Conservation (phyloP, 2,329 filamentous ascomycete species). For the Fusarium sp. region DNA sequence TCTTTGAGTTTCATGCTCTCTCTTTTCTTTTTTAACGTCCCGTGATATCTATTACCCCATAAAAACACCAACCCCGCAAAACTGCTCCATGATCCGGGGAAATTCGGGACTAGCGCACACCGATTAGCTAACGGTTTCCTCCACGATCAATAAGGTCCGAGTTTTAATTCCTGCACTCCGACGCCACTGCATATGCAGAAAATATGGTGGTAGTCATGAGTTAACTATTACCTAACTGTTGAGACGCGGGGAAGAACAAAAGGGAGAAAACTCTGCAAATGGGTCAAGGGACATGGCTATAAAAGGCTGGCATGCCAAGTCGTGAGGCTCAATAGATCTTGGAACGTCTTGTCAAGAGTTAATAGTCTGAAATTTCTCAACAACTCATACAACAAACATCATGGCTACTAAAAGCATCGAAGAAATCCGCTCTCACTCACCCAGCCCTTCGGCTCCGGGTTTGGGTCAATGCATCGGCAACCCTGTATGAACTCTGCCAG, state of each 20-base stretch:
- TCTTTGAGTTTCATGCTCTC: background rate
- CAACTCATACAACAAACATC: rapidly evolving
- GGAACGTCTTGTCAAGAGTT: background rate
- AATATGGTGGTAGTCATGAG: background rate
- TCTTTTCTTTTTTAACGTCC: constrained; percentile 1
- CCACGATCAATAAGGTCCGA: background rate
- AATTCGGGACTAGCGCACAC: no score
- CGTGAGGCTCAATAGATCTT: background rate
- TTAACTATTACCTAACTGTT: constrained; percentile 34
- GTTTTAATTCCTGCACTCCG: constrained; percentile 12
- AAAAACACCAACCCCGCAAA: constrained; percentile 34
- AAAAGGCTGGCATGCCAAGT: constrained; percentile 20
- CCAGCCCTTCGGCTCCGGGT: background rate
- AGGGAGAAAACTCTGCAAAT: background rate
- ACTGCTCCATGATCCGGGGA: constrained; percentile 28
- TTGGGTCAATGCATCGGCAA: constrained; percentile 18
- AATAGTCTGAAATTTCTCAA: background rate
- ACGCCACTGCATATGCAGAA: constrained; percentile 2
- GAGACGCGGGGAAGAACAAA: background rate
- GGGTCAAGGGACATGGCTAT: constrained; percentile 7
- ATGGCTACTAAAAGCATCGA: constrained; percentile 30
- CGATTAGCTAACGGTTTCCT: constrained; percentile 40
- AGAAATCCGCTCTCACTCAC: constrained; percentile 15
- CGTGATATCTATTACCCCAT: constrained; percentile 34
- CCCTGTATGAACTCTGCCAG: constrained; percentile 1